Percentiles rank a stretch among this genome's conserved stretches.
Evolutionary conservation across 768 basidiomycete genomes (phyloP).

Genomic region (Trametes coccinea): DNA sequence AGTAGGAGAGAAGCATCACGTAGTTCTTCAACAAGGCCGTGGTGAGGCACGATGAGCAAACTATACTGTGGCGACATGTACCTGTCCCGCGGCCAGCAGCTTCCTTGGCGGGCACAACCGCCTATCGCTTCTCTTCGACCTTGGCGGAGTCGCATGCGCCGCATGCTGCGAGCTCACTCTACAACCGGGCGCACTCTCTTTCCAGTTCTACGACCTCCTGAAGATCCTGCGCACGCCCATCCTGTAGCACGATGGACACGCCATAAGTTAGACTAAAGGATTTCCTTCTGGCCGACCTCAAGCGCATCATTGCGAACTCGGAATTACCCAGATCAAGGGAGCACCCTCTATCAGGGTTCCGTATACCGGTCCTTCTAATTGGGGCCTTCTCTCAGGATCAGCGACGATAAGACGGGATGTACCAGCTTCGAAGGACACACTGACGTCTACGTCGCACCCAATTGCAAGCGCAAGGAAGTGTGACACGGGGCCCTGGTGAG

Average conservation of each 20-base stretch:
- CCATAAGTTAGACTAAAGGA: no score
- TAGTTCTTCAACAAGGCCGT: constrained; percentile 59
- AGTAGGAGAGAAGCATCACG: constrained; percentile 60
- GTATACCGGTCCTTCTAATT: no score
- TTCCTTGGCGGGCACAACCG: constrained; percentile 75
- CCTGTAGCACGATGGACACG: constrained; percentile 49
- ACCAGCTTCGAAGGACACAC: no score
- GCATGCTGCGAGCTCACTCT: constrained; percentile 72
- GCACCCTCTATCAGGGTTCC: no score
- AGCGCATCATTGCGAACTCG: constrained; percentile 58
- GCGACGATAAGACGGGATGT: no score
- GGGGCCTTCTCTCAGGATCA: no score
- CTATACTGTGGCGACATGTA: no score
- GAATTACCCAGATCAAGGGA: constrained; percentile 48
- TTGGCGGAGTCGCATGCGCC: constrained; percentile 83
- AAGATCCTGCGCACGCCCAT: constrained; percentile 54
- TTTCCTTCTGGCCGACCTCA: constrained; percentile 36
- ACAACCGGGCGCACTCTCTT: constrained; percentile 50
- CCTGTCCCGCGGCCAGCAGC: constrained; percentile 89
- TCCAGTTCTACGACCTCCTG: constrained; percentile 48
- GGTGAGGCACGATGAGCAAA: not conserved
- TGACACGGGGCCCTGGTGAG: no score
- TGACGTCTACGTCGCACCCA: no score
- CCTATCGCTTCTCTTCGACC: constrained; percentile 75
- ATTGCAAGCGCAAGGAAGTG: no score